phyloP scores from a whole-genome alignment of 202 grass and related monocot genomes.

The Elaeis oleifera region DNA sequence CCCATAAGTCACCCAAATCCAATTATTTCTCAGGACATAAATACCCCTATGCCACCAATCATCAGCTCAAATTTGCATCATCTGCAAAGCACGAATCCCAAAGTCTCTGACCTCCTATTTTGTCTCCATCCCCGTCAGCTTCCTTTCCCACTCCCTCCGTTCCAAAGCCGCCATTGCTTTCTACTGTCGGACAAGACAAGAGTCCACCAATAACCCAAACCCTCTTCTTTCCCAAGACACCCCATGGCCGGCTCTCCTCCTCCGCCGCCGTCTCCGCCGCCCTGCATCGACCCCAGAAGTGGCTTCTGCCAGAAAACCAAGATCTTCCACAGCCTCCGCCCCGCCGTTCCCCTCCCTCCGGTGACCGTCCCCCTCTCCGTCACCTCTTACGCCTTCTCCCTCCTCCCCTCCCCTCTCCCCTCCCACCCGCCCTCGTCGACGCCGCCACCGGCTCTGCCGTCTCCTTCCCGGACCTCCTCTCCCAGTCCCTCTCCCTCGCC shows the following conservation, averaged over 20 bases:
- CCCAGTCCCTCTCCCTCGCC: conserved; percentile 9
- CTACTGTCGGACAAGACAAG: too few relatives aligned
- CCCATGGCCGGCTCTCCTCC: conserved; percentile 4
- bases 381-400: not conserved
- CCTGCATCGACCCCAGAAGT: conserved; percentile 28
- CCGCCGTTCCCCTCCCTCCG: conserved; percentile 2
- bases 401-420: conserved; percentile 20
- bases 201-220: too few relatives aligned
- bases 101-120: too few relatives aligned
- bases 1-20: too few relatives aligned
- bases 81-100: too few relatives aligned
- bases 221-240: not conserved
- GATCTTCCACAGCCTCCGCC: conserved; percentile 28
- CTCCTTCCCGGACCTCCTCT: not conserved
- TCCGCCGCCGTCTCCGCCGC: conserved; percentile 8
- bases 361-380: not conserved
- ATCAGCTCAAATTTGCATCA: too few relatives aligned
- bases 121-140: too few relatives aligned
- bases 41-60: too few relatives aligned
- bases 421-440: conserved; percentile 2
- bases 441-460: not conserved
- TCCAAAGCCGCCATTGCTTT: too few relatives aligned
- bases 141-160: too few relatives aligned
- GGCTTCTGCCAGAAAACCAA: conserved; percentile 38
- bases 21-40: too few relatives aligned